Evolutionary conservation across 2,329 filamentous ascomycete genomes (phyloP).

Genomic region (Exophiala calicioides): DNA sequence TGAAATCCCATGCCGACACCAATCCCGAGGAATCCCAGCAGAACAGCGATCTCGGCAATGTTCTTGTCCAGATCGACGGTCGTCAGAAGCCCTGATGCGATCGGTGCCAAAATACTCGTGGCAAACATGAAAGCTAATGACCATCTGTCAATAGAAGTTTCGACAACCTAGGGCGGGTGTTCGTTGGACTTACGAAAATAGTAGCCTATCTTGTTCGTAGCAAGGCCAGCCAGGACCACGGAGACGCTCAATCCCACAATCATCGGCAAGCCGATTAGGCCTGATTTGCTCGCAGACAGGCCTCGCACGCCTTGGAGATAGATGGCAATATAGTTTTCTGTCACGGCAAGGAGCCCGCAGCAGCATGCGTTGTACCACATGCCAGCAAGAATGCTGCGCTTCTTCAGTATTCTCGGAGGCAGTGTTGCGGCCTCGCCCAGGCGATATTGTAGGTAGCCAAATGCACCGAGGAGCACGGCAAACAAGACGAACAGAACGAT

Average conservation of each 20-base stretch:
- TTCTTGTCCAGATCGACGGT: constrained; percentile 15
- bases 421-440: constrained; percentile 51
- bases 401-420: constrained; percentile 50
- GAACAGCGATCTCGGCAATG: constrained; percentile 32
- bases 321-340: constrained; percentile 23
- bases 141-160: not conserved
- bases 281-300: too few species aligned
- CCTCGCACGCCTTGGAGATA: constrained; percentile 34
- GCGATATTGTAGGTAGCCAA: constrained; percentile 49
- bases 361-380: constrained; percentile 38
- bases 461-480: constrained; percentile 40
- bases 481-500: constrained; percentile 52
- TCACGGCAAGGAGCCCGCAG: constrained; percentile 26
- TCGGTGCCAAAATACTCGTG: constrained; percentile 30
- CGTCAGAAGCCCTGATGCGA: constrained; percentile 33
- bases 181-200: constrained; percentile 17
- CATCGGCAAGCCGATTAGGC: constrained; percentile 15
- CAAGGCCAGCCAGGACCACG: constrained; percentile 8
- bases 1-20: constrained; percentile 33
- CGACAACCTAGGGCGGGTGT: not conserved
- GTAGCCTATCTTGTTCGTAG: constrained; percentile 14
- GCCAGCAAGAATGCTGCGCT: constrained; percentile 41
- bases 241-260: constrained; percentile 17
- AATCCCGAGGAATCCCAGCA: constrained; percentile 34
- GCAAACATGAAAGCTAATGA: constrained; percentile 34